phyloP scores from a whole-genome alignment of 2,329 filamentous ascomycete genomes.

The Scedosporium apiospermum region DNA sequence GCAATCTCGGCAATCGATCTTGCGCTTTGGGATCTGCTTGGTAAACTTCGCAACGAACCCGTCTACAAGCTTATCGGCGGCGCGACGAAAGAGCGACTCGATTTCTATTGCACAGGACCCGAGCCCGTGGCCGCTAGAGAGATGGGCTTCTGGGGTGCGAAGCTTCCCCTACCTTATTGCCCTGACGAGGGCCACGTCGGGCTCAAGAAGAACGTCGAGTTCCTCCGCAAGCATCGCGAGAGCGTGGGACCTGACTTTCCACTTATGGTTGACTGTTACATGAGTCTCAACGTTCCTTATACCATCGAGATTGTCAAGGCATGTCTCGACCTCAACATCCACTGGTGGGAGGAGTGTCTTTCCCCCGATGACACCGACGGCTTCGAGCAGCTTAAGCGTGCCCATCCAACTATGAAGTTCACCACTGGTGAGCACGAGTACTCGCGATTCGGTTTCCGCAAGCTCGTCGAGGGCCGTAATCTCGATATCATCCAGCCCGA shows the following conservation, averaged over 20 bases:
- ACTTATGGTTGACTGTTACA: slow-evolving; percentile 93
- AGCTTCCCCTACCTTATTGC: slow-evolving; percentile 83
- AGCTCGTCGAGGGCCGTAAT: slow-evolving; percentile 84
- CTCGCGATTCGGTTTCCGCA: slow-evolving; percentile 88
- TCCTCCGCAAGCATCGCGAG: slow-evolving; percentile 74
- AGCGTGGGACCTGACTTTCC: slow-evolving; percentile 84
- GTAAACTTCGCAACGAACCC: slow-evolving; percentile 84
- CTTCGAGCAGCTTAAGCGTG: slow-evolving; percentile 80
- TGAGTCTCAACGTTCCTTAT: slow-evolving; percentile 88
- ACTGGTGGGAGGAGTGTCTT: slow-evolving; percentile 96
- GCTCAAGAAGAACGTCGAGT: slow-evolving; percentile 82
- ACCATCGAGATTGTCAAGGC: slow-evolving; percentile 85
- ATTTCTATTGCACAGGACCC: slow-evolving; percentile 94
- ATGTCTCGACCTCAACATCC: slow-evolving; percentile 74
- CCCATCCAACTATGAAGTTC: slow-evolving; percentile 84
- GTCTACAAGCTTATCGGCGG: slow-evolving; percentile 93
- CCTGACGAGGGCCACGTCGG: slow-evolving; percentile 78
- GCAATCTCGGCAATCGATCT: slow-evolving; percentile 93
- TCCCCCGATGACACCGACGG: slow-evolving; percentile 88
- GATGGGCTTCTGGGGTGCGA: slow-evolving; percentile 86
- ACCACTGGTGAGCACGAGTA: slow-evolving; percentile 96
- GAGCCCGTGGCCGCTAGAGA: slow-evolving; percentile 69
- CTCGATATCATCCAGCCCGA: slow-evolving; percentile 92
- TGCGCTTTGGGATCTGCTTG: slow-evolving; percentile 83
- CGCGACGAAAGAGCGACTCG: slow-evolving; percentile 69